Evolutionary conservation across 2,329 filamentous ascomycete species (phyloP), one percentile per base, ranked within the genome.

Genomic region (Geosmithia morbida): DNA sequence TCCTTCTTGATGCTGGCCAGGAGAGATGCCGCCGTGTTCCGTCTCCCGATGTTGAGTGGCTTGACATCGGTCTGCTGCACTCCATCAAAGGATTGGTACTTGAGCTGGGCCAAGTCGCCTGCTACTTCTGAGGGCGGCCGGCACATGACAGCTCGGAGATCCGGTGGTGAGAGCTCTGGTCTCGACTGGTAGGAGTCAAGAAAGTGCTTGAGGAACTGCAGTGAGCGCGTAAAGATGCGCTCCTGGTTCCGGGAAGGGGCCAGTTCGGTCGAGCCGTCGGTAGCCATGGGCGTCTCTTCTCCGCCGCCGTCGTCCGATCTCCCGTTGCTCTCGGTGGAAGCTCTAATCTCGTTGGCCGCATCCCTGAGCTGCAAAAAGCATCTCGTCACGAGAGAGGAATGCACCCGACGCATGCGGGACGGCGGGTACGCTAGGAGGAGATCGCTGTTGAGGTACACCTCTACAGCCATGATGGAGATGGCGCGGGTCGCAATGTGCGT

Each of bases 41-140:
- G 71, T 43, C 75, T 73, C 1, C 85, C 85, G 53, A 92, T 81
- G 26, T 67, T 67, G 29, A 92, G 63, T 1, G 70, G 67, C 54
- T 73, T 72, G 22, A 87, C 72, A 13, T 77, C 75, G 1, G 76
- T 80, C 48, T 77, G 73, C 2, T 63, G 63, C 20, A 71, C 61
- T 13, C 77, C 78, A 56, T 83, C 76, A 54, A 87, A 87, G 2
- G 78, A 78, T 60, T 90, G 85, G 56, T 85, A 90, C 46, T 79
- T 81, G 17, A 92, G 71, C 46, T 77, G 74, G 1, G 87, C 70
- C 2, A 72, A 66, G 39, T 84, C 76, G 7, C 85, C 85, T 52
- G 75, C 74, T 0, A 80, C 60, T 37, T 71, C 62, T 33, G 72
- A 69, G 0, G 74, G 69, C 3, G 67, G 64, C 29, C 71, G 64